A percentile compares a stretch with the other conserved stretches of the same genome.
These are phyloP conservation scores for Boletus albobrunnescens DNA, from an alignment of 1,284 basidiomycete genomes.

Conservation along the genomic window DNA sequence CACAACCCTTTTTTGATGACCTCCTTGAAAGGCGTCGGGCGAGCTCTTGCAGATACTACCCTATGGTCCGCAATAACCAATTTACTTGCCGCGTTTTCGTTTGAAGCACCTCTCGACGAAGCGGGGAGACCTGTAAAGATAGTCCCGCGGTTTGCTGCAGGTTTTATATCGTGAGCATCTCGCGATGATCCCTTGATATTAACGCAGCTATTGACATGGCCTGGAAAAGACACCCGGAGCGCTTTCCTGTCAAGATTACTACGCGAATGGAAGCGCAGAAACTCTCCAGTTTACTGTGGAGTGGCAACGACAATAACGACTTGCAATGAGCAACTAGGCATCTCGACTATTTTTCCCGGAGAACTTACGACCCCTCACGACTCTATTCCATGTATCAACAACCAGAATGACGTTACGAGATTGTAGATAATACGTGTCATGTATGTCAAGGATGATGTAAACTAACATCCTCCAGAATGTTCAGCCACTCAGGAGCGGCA, in stretches of 20 bases:
- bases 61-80: slow-evolving; percentile 5
- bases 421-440: not conserved
- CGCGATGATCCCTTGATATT: not conserved
- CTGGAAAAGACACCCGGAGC: not conserved
- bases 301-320: not conserved
- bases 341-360: not conserved
- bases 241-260: slow-evolving; percentile 1
- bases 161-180: slow-evolving; percentile 9
- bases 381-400: not conserved
- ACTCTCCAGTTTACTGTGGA: not conserved
- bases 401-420: not conserved
- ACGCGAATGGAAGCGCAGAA: not conserved
- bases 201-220: not conserved
- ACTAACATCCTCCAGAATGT: not conserved
- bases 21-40: slow-evolving; percentile 7
- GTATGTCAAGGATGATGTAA: not conserved
- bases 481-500: not conserved
- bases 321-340: not conserved
- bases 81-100: slow-evolving; percentile 10
- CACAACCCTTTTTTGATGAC: not conserved
- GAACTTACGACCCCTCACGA: not conserved
- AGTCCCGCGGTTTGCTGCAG: slow-evolving; percentile 1
- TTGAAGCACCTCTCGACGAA: slow-evolving; percentile 8
- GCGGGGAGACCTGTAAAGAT: slow-evolving; percentile 1
- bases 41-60: slow-evolving; percentile 4